These are phyloP conservation scores for Spathaspora sp. DNA, from an alignment of 1,139 yeast genomes.

Conservation along the genomic window DNA sequence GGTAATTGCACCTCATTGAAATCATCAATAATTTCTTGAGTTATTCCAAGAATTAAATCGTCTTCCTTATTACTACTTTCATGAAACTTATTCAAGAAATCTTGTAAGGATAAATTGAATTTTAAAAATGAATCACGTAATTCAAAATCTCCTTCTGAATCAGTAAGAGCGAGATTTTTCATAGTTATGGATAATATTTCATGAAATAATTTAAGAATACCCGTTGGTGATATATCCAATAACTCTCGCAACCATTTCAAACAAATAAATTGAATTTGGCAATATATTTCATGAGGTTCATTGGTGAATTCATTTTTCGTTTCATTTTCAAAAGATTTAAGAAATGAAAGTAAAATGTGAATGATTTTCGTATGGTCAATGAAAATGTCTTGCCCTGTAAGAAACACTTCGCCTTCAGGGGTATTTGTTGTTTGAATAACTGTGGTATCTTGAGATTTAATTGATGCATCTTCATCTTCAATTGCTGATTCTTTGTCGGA, in stretches of 20 bases:
- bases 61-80: conserved; percentile 13
- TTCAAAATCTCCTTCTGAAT: conserved; percentile 39
- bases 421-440: conserved; percentile 15
- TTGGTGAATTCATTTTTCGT: conserved; percentile 29
- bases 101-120: conserved; percentile 36
- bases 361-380: conserved; percentile 81
- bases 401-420: conserved; percentile 41
- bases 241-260: conserved; percentile 82
- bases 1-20: conserved; percentile 41
- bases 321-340: conserved; percentile 46
- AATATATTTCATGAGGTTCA: conserved; percentile 51
- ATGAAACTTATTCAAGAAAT: conserved; percentile 29
- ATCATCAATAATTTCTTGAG: conserved; percentile 40
- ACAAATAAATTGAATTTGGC: conserved; percentile 78
- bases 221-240: conserved; percentile 71
- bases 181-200: conserved; percentile 40
- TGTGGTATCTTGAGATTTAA: conserved; percentile 23
- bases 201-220: conserved; percentile 62
- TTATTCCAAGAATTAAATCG: conserved; percentile 31
- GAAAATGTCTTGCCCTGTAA: conserved; percentile 85
- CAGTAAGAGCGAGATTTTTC: conserved; percentile 39
- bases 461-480: conserved; percentile 21
- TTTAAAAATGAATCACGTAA: conserved; percentile 37
- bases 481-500: conserved; percentile 8
- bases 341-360: conserved; percentile 73